These are phyloP conservation scores for Fusarium verticillioides DNA, from an alignment of 2,329 filamentous ascomycete genomes.

Conservation along the genomic window DNA sequence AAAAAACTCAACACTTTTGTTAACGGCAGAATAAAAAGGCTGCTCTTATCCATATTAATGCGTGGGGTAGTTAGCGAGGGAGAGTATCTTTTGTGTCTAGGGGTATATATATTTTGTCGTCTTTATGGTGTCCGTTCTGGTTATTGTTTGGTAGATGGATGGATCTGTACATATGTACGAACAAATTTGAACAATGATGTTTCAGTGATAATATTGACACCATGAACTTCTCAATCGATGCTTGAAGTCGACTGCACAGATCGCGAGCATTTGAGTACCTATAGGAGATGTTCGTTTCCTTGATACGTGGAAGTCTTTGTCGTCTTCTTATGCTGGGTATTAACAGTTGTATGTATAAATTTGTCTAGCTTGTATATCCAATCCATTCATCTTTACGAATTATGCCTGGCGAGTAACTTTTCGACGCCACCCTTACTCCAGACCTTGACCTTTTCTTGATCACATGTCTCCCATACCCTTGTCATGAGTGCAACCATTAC, in stretches of 20 bases:
- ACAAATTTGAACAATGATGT: conserved; percentile 40
- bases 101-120: conserved; percentile 9
- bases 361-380: conserved; percentile 5
- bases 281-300: background rate
- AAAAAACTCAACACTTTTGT: conserved; percentile 40
- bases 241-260: background rate
- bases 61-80: conserved; percentile 35
- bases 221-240: background rate
- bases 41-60: conserved; percentile 42
- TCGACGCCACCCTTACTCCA: conserved; percentile 71
- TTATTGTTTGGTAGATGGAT: conserved; percentile 30
- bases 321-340: conserved; percentile 34
- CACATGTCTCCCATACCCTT: conserved; percentile 72
- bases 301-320: background rate
- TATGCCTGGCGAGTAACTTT: conserved; percentile 41
- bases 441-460: conserved; percentile 69
- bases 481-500: conserved; percentile 66
- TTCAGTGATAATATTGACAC: background rate
- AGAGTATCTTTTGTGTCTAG: conserved; percentile 17
- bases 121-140: conserved; percentile 36
- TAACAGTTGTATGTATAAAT: conserved; percentile 22
- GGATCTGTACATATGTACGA: conserved; percentile 41
- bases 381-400: conserved; percentile 4
- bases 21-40: conserved; percentile 15
- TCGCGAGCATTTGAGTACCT: background rate